Conservation (phyloP, 345 rosid genomes). For the Pistacia atlantica region DNA sequence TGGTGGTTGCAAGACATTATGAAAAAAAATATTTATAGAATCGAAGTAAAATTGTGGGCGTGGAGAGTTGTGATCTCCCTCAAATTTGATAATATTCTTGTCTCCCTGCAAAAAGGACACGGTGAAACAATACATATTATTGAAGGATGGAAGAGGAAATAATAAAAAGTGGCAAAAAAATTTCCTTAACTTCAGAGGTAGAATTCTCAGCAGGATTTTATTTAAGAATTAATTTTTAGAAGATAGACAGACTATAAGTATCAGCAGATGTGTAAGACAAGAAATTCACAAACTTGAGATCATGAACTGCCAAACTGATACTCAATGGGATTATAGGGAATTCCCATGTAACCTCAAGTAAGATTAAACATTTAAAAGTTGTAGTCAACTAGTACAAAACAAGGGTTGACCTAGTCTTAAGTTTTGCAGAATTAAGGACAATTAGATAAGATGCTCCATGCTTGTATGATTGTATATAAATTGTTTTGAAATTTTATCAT, state of each 20-base stretch:
- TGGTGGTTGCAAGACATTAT: conserved; percentile 94
- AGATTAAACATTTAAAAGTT: not conserved
- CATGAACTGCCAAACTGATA: not conserved
- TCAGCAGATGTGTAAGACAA: not conserved
- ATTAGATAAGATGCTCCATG: conserved; percentile 16
- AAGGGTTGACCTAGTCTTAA: not conserved
- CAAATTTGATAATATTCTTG: conserved; percentile 95
- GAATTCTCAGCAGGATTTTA: not conserved
- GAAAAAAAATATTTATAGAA: conserved; percentile 92
- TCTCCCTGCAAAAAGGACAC: conserved; percentile 67
- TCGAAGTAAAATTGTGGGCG: conserved; percentile 97
- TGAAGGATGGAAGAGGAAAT: conserved; percentile 3
- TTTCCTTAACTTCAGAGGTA: not conserved
- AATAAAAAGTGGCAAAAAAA: not conserved
- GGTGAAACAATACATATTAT: conserved; percentile 21
- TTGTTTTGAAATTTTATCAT: conserved; percentile 6
- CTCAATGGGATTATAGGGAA: not conserved
- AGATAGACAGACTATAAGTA: not conserved
- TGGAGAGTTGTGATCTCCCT: conserved; percentile 98
- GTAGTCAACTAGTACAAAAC: not conserved
- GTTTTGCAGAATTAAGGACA: not conserved
- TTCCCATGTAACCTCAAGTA: not conserved
- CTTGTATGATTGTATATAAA: not conserved
- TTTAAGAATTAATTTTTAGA: not conserved
- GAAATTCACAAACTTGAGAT: not conserved